Conservation (phyloP, 1,284 basidiomycete species). For the Boletus sp. region DNA sequence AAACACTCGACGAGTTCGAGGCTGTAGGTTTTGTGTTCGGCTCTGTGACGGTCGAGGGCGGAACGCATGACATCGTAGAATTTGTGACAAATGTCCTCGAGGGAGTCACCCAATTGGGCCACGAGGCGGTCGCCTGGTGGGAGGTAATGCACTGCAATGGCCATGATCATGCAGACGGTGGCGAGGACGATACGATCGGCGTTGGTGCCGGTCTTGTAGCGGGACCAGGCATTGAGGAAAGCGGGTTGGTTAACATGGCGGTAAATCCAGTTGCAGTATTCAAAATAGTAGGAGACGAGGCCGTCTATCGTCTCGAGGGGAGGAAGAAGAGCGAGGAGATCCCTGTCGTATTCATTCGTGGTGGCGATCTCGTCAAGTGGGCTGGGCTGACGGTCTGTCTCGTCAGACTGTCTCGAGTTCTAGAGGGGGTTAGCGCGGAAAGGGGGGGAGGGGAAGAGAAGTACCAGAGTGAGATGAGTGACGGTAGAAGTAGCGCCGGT, state of each 20-base stretch:
- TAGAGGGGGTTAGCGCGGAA: slow-evolving; percentile 24
- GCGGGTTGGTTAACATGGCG: slow-evolving; percentile 63
- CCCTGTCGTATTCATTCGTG: slow-evolving; percentile 58
- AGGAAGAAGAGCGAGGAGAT: slow-evolving; percentile 65
- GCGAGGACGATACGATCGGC: slow-evolving; percentile 67
- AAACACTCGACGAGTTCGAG: slow-evolving; percentile 72
- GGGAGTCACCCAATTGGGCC: slow-evolving; percentile 41
- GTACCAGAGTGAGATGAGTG: slow-evolving; percentile 61
- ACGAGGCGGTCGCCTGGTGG: slow-evolving; percentile 60
- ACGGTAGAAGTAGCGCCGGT: slow-evolving; percentile 69
- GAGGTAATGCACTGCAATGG: slow-evolving; percentile 66
- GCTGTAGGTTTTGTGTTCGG: slow-evolving; percentile 59
- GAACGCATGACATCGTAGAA: slow-evolving; percentile 65
- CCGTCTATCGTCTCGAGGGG: slow-evolving; percentile 62
- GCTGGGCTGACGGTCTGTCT: slow-evolving; percentile 47
- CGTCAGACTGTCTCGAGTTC: slow-evolving; percentile 49
- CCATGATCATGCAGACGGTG: slow-evolving; percentile 67
- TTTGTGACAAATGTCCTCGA: slow-evolving; percentile 56
- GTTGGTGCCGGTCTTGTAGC: slow-evolving; percentile 61
- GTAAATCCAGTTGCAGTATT: slow-evolving; percentile 82
- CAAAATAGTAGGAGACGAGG: slow-evolving; percentile 71
- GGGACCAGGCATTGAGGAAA: slow-evolving; percentile 62
- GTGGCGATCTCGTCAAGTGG: slow-evolving; percentile 40
- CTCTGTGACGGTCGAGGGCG: slow-evolving; percentile 59
- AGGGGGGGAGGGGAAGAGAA: slow-evolving; percentile 18